Conservation (phyloP, 208 protist species). For the Leishmania amazonensis region DNA sequence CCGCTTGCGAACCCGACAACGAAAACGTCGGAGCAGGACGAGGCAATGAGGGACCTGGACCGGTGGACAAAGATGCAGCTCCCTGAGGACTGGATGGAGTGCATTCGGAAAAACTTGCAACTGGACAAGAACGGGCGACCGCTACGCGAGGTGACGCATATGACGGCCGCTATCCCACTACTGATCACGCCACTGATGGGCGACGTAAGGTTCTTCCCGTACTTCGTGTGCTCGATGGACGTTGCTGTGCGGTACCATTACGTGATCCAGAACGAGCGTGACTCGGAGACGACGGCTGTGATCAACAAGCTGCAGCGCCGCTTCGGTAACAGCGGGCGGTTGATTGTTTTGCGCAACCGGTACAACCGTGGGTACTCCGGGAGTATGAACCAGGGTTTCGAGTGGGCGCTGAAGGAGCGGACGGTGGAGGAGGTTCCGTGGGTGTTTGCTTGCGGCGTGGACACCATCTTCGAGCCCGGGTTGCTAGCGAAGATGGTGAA, state of each 20-base stretch:
- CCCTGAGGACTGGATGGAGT: slow-evolving; percentile 23
- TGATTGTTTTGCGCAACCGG: slow-evolving; percentile 34
- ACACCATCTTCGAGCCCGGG: slow-evolving; percentile 38
- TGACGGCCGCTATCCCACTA: slow-evolving; percentile 36
- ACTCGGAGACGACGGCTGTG: slow-evolving; percentile 19
- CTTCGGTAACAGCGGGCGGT: slow-evolving; percentile 37
- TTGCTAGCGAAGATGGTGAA: slow-evolving; percentile 23
- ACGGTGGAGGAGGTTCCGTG: slow-evolving; percentile 38
- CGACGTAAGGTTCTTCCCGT: slow-evolving; percentile 37
- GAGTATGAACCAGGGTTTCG: slow-evolving; percentile 42
- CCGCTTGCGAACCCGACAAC: neutral
- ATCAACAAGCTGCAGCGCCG: slow-evolving; percentile 32
- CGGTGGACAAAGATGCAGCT: slow-evolving; percentile 5
- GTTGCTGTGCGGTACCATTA: slow-evolving; percentile 45
- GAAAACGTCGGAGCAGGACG: neutral
- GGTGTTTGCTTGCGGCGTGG: slow-evolving; percentile 37
- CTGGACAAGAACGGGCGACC: slow-evolving; percentile 17
- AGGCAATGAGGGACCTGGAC: neutral
- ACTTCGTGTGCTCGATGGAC: slow-evolving; percentile 40
- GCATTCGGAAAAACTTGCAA: slow-evolving; percentile 31
- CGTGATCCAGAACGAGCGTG: slow-evolving; percentile 41
- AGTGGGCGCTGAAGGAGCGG: slow-evolving; percentile 28
- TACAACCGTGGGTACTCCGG: slow-evolving; percentile 45
- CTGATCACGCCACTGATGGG: slow-evolving; percentile 45
- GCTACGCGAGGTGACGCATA: slow-evolving; percentile 13